A percentile compares a stretch with the other conserved stretches of the same genome.
Conservation (phyloP, 805 yeast species). For the Yarrowia sp. region DNA sequence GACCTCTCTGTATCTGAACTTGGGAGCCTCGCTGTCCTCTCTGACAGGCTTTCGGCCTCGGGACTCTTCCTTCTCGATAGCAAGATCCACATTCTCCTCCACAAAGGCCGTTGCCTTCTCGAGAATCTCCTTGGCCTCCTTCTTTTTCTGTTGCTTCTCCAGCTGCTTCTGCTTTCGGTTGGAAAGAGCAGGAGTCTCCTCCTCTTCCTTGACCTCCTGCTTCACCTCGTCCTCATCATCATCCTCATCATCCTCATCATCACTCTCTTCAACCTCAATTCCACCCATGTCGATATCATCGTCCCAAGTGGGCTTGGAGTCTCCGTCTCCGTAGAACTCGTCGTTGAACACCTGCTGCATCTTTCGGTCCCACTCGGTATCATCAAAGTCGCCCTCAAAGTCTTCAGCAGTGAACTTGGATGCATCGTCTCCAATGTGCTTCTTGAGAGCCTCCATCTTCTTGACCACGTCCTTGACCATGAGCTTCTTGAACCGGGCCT, state of each 20-base stretch:
- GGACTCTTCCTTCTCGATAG: constrained; percentile 62
- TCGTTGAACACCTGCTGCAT: constrained; percentile 88
- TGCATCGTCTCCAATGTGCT: constrained; percentile 69
- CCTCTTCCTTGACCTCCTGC: constrained; percentile 45
- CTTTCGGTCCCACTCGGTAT: constrained; percentile 87
- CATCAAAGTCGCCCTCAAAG: constrained; percentile 86
- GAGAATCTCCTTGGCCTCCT: constrained; percentile 65
- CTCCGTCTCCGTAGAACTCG: constrained; percentile 67
- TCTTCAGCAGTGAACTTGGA: constrained; percentile 75
- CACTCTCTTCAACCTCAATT: constrained; percentile 55
- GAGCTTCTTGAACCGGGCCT: constrained; percentile 73
- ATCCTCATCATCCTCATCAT: constrained; percentile 51
- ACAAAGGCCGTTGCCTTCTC: constrained; percentile 79
- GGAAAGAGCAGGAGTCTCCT: constrained; percentile 40
- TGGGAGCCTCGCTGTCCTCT: constrained; percentile 52
- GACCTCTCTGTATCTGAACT: constrained; percentile 89
- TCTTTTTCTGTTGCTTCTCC: constrained; percentile 67
- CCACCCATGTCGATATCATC: constrained; percentile 62
- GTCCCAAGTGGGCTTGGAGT: constrained; percentile 69
- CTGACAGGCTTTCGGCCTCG: constrained; percentile 30
- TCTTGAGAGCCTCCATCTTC: constrained; percentile 66
- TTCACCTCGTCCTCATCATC: constrained; percentile 46
- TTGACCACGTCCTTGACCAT: constrained; percentile 81
- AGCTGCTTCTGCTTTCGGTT: constrained; percentile 45
- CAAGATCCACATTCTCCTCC: constrained; percentile 69